These are phyloP conservation scores for Magnusiomyces suaveolens DNA, from an alignment of 1,139 yeast genomes.

Conservation along the genomic window DNA sequence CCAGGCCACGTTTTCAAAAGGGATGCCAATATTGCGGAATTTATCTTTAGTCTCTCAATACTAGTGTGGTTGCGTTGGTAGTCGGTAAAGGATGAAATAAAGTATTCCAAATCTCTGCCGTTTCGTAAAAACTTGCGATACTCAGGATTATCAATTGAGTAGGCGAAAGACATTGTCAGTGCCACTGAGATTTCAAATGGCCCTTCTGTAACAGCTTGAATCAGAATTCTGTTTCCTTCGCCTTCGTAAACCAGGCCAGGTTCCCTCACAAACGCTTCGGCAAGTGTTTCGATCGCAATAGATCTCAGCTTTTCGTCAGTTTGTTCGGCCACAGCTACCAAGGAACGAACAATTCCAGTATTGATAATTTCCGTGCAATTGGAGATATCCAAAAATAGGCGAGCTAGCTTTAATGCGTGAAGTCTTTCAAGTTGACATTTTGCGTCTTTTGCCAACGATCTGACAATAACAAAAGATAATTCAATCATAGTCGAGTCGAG, in stretches of 20 bases:
- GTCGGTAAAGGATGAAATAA: constrained; percentile 61
- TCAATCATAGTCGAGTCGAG: constrained; percentile 46
- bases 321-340: constrained; percentile 62
- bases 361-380: constrained; percentile 50
- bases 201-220: constrained; percentile 54
- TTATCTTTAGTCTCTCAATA: constrained; percentile 48
- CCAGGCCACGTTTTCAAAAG: constrained; percentile 74
- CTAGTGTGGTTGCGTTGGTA: constrained; percentile 40
- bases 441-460: constrained; percentile 51
- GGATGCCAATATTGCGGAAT: constrained; percentile 52
- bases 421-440: constrained; percentile 55
- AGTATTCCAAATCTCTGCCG: constrained; percentile 54
- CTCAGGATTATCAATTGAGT: constrained; percentile 50
- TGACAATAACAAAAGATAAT: constrained; percentile 42
- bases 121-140: constrained; percentile 49
- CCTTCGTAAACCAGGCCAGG: constrained; percentile 55
- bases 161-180: constrained; percentile 47
- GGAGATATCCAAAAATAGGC: constrained; percentile 51
- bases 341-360: constrained; percentile 58
- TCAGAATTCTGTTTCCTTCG: constrained; percentile 54
- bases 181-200: constrained; percentile 48
- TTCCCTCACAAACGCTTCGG: constrained; percentile 54
- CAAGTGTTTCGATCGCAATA: constrained; percentile 56
- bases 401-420: constrained; percentile 65
- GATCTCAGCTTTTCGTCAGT: constrained; percentile 47